Conservation (phyloP, 2,329 filamentous ascomycete genomes). For the Fusarium sp. region DNA sequence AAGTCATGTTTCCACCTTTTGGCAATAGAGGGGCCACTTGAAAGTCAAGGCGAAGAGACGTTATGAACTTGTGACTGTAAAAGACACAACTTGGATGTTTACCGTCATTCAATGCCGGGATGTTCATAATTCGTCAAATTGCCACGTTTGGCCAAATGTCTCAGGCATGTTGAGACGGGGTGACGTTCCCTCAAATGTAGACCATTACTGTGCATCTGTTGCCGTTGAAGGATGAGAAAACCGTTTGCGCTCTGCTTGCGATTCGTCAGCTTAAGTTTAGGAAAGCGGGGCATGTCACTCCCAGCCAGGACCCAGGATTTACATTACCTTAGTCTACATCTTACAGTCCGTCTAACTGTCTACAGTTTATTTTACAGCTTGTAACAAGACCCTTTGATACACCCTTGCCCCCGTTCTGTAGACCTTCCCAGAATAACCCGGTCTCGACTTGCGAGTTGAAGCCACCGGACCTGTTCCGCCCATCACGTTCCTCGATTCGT, state of each 20-base stretch:
- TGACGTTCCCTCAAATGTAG: slow-evolving; percentile 8
- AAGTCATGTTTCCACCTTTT: not conserved
- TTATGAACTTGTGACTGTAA: not conserved
- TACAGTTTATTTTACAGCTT: not conserved
- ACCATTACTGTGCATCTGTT: too few relatives aligned
- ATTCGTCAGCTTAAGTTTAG: slow-evolving; percentile 1
- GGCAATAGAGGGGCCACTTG: not conserved
- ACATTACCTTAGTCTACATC: too few relatives aligned
- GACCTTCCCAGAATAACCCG: not conserved
- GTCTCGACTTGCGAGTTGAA: not conserved
- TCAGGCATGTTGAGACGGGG: not conserved
- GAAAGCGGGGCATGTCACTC: slow-evolving; percentile 14
- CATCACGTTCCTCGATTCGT: not conserved
- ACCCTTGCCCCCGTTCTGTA: not conserved
- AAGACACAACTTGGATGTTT: not conserved
- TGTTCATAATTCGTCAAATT: not conserved
- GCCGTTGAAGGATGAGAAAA: not conserved
- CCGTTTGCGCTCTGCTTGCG: not conserved
- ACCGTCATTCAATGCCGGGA: not conserved
- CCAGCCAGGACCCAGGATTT: too few relatives aligned
- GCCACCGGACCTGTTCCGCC: slow-evolving; percentile 8
- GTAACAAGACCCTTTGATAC: too few relatives aligned
- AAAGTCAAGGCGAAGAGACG: not conserved
- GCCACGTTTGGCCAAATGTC: not conserved
- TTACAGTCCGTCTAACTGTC: not conserved